Evolutionary conservation across 495 filamentous ascomycete genomes (phyloP).

Genomic region (Pyrenula aspistea): DNA sequence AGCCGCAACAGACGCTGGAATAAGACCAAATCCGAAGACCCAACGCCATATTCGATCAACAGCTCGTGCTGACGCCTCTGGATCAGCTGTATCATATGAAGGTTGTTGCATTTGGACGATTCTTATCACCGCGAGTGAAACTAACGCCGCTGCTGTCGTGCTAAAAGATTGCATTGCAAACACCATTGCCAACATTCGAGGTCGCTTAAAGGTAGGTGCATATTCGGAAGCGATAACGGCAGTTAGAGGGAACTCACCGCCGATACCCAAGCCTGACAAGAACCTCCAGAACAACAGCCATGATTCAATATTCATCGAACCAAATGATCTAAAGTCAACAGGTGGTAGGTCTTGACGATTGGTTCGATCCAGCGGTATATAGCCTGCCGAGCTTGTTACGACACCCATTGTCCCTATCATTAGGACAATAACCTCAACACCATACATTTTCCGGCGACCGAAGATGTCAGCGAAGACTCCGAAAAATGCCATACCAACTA

Average conservation of each 20-base stretch:
- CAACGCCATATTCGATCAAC: conserved; percentile 46
- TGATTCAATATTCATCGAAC: conserved; percentile 29
- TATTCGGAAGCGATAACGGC: conserved; percentile 43
- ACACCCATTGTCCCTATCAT: conserved; percentile 33
- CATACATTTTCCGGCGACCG: conserved; percentile 42
- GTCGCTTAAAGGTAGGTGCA: conserved; percentile 44
- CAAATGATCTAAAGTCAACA: not conserved
- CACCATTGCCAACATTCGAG: conserved; percentile 52
- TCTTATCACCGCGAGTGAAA: conserved; percentile 30
- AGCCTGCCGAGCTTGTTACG: conserved; percentile 12
- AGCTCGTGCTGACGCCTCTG: conserved; percentile 9
- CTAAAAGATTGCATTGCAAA: conserved; percentile 56
- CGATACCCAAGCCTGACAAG: conserved; percentile 31
- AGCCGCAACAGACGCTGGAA: conserved; percentile 48
- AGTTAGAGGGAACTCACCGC: conserved; percentile 42
- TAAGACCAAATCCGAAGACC: conserved; percentile 45
- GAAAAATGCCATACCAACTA: conserved; percentile 45
- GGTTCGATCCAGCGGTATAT: conserved; percentile 7
- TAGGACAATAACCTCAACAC: conserved; percentile 42
- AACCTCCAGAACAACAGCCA: conserved; percentile 39
- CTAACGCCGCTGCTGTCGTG: conserved; percentile 43
- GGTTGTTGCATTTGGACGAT: not conserved
- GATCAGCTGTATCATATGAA: conserved; percentile 12
- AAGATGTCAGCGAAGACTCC: conserved; percentile 41
- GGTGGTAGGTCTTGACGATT: not conserved